Evolutionary conservation across 306 rosid species (phyloP).

Genomic region (Vachellia collinsii): DNA sequence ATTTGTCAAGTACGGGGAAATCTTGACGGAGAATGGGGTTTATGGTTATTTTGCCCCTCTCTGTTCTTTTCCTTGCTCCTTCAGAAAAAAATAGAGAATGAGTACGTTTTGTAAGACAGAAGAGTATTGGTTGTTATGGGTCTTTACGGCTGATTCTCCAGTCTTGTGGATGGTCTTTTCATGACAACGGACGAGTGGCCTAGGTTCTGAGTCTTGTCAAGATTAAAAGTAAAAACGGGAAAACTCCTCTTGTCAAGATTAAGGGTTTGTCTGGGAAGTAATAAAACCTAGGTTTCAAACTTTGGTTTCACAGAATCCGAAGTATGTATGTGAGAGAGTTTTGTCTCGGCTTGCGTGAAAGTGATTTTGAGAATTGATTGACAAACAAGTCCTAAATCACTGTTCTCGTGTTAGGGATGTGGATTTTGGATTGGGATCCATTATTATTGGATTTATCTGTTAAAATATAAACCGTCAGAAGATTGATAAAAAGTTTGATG

Average conservation of each 20-base stretch:
- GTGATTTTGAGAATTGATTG: too few relatives aligned
- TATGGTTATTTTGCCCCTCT: background rate
- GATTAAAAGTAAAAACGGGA: slow-evolving; percentile 8
- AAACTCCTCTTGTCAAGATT: background rate
- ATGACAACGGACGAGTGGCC: slow-evolving; percentile 48
- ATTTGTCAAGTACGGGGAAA: background rate
- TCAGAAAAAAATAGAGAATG: background rate
- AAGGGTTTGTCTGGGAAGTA: too few relatives aligned
- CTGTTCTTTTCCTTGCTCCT: background rate
- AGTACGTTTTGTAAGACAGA: slow-evolving; percentile 38
- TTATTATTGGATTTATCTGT: background rate
- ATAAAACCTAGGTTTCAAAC: too few relatives aligned
- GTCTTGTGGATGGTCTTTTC: slow-evolving; percentile 69
- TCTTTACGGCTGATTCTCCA: slow-evolving; percentile 44
- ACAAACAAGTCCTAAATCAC: too few relatives aligned
- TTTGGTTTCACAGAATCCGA: too few relatives aligned
- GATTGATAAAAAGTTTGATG: background rate
- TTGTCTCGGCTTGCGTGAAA: too few relatives aligned
- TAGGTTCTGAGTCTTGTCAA: slow-evolving; percentile 63
- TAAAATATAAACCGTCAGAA: background rate
- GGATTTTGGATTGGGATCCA: slow-evolving; percentile 19
- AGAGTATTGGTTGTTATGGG: slow-evolving; percentile 30
- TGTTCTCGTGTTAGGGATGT: slow-evolving; percentile 42
- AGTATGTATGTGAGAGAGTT: too few relatives aligned
- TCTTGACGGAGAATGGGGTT: background rate